These are phyloP conservation scores for Avena sativa DNA, from an alignment of 176 grass and related monocot species.

Conservation along the genomic window DNA sequence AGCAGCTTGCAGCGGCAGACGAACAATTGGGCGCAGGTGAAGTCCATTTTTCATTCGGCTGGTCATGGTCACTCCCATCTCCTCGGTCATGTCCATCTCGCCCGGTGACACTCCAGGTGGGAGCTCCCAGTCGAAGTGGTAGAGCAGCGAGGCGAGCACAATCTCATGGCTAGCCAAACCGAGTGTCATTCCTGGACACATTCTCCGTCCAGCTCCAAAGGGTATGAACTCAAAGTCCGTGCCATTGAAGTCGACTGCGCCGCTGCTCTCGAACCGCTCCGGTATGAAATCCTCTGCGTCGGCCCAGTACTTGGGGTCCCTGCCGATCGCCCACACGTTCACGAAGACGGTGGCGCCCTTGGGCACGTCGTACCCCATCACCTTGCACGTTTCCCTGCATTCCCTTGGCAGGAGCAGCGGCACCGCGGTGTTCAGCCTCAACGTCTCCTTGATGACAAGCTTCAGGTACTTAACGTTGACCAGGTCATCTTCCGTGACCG, in stretches of 20 bases:
- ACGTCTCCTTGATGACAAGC: neutral
- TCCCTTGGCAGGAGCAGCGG: neutral
- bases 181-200: neutral
- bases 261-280: neutral
- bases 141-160: neutral
- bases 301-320: neutral
- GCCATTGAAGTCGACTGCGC: neutral
- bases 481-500: neutral
- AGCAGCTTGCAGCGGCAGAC: neutral
- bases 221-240: neutral
- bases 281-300: neutral
- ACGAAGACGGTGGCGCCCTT: neutral
- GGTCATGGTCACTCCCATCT: neutral
- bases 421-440: neutral
- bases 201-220: neutral
- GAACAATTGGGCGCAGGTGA: neutral
- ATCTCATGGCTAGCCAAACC: neutral
- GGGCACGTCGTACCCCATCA: neutral
- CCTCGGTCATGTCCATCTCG: conserved; percentile 2
- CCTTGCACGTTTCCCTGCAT: neutral
- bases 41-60: neutral
- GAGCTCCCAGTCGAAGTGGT: neutral
- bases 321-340: neutral
- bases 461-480: neutral
- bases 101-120: neutral